A percentile compares a stretch with the other conserved stretches of the same genome.
Evolutionary conservation across 1,284 basidiomycete genomes (phyloP).

Genomic region (Cutaneotrichosporon dermatis): DNA sequence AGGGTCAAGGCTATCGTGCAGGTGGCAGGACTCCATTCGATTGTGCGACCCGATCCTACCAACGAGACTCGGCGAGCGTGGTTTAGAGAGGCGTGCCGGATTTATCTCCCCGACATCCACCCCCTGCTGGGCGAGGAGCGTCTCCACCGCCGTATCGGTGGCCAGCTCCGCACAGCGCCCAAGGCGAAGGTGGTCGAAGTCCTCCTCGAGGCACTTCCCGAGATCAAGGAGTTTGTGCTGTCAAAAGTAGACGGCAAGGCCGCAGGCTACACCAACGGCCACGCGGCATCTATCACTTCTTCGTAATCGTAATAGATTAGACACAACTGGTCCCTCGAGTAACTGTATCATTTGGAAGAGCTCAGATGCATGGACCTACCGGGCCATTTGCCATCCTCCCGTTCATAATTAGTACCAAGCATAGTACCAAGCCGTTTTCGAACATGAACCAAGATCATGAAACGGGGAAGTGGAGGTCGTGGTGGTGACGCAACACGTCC

Average conservation of each 20-base stretch:
- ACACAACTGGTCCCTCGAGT: too few species aligned
- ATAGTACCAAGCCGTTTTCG: too few species aligned
- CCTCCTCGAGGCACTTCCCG: constrained; percentile 37
- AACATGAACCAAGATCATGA: too few species aligned
- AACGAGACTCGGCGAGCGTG: constrained; percentile 38
- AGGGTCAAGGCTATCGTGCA: constrained; percentile 68
- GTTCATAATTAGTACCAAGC: too few species aligned
- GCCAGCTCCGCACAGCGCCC: constrained; percentile 37
- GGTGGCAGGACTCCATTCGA: constrained; percentile 62
- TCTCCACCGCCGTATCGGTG: constrained; percentile 39
- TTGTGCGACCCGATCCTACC: constrained; percentile 42
- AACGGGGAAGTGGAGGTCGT: too few species aligned
- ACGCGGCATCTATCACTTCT: neutral
- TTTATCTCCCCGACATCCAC: constrained; percentile 43
- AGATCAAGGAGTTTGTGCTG: constrained; percentile 40
- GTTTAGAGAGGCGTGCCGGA: constrained; percentile 42
- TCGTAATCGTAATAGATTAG: too few species aligned
- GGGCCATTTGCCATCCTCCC: too few species aligned
- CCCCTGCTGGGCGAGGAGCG: constrained; percentile 41
- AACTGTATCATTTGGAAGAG: too few species aligned
- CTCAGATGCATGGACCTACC: too few species aligned
- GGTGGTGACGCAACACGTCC: neutral
- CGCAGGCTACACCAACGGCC: neutral
- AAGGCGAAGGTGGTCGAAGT: constrained; percentile 45
- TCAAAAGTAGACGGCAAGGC: constrained; percentile 17